These are phyloP conservation scores for Neofusicoccum cordaticola DNA, from an alignment of 2,329 filamentous ascomycete genomes.

Conservation along the genomic window DNA sequence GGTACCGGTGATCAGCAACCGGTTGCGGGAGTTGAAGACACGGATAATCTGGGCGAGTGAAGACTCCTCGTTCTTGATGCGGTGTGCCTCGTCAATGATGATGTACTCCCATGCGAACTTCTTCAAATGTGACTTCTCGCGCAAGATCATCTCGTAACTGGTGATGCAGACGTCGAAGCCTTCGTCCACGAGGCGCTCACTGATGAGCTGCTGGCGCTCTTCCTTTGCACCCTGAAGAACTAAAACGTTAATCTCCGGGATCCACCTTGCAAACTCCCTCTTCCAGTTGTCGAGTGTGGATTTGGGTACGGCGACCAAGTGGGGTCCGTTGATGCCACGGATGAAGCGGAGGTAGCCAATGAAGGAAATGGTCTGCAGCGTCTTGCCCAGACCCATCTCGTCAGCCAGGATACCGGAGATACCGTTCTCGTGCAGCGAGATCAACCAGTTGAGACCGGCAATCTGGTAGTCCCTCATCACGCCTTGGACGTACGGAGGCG, in stretches of 20 bases:
- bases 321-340: conserved; percentile 83
- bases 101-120: conserved; percentile 99
- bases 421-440: conserved; percentile 96
- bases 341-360: conserved; percentile 91
- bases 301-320: conserved; percentile 89
- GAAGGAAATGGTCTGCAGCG: conserved; percentile 94
- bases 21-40: conserved; percentile 91
- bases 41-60: conserved; percentile 95
- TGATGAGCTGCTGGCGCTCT: conserved; percentile 82
- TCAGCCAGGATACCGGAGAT: conserved; percentile 97
- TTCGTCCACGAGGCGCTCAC: conserved; percentile 85
- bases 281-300: conserved; percentile 99
- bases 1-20: conserved; percentile 92
- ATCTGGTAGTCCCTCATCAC: conserved; percentile 96
- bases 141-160: conserved; percentile 97
- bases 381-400: conserved; percentile 98
- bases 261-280: conserved; percentile 90
- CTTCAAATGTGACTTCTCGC: conserved; percentile 90
- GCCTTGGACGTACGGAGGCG: conserved; percentile 82
- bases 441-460: conserved; percentile 93
- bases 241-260: conserved; percentile 89
- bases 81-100: conserved; percentile 96
- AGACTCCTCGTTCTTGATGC: conserved; percentile 99
- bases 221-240: conserved; percentile 95
- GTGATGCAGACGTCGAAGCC: conserved; percentile 98